These are phyloP conservation scores for Raddia guianensis DNA, from an alignment of 176 grass and related monocot genomes.

Conservation along the genomic window DNA sequence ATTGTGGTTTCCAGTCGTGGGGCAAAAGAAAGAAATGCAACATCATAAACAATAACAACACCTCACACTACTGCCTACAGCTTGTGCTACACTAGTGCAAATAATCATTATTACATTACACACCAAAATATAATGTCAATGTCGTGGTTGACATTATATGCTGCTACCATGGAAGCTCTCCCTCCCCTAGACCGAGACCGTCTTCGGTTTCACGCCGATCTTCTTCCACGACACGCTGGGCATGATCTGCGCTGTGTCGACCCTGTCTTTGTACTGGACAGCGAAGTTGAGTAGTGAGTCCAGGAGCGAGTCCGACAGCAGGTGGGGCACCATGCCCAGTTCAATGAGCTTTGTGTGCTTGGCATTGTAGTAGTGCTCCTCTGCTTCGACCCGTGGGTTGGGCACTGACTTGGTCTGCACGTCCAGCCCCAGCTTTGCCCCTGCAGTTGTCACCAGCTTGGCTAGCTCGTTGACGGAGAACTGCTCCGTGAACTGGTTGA, in stretches of 20 bases:
- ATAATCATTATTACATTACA: constrained; percentile 40
- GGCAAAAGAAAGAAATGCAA: background rate
- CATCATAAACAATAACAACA: background rate
- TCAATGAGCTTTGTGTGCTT: constrained; percentile 85
- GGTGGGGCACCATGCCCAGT: constrained; percentile 69
- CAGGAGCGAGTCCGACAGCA: constrained; percentile 81
- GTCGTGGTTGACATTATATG: constrained; percentile 46
- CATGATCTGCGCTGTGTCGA: constrained; percentile 81
- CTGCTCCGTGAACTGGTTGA: constrained; percentile 96
- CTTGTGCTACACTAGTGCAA: background rate
- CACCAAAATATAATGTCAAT: constrained; percentile 43
- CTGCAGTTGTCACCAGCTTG: constrained; percentile 66
- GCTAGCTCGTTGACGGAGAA: constrained; percentile 91
- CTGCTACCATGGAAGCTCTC: background rate
- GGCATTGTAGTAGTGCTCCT: constrained; percentile 93
- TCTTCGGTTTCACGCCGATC: constrained; percentile 64
- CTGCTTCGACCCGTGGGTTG: constrained; percentile 87
- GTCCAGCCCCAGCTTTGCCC: constrained; percentile 74
- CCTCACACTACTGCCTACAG: background rate
- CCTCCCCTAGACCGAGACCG: constrained; percentile 44
- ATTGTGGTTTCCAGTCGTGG: background rate
- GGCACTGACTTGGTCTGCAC: constrained; percentile 72
- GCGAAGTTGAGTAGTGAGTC: constrained; percentile 92
- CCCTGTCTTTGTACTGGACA: constrained; percentile 73
- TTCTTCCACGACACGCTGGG: constrained; percentile 95